These are phyloP conservation scores for Penicillium tannophilum DNA, from an alignment of 495 filamentous ascomycete genomes.

Conservation along the genomic window DNA sequence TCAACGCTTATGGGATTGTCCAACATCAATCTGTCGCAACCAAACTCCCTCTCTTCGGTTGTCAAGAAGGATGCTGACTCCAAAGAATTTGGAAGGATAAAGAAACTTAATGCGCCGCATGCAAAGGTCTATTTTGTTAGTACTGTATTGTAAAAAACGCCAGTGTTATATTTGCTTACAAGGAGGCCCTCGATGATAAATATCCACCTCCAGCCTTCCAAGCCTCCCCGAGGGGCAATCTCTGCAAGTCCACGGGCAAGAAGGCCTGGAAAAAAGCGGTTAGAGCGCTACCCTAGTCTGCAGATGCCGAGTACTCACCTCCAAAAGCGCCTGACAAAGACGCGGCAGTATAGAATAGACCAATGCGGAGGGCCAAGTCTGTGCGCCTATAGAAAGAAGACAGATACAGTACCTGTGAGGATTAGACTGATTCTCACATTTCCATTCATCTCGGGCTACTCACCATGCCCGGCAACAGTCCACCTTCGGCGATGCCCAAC, in stretches of 20 bases:
- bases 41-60: slow-evolving; percentile 50
- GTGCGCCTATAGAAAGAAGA: slow-evolving; percentile 73
- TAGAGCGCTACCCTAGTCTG: neutral
- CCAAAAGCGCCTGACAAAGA: slow-evolving; percentile 72
- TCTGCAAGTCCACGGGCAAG: slow-evolving; percentile 68
- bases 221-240: slow-evolving; percentile 54
- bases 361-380: slow-evolving; percentile 71
- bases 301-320: slow-evolving; percentile 34
- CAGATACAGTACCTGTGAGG: slow-evolving; percentile 59
- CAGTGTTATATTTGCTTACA: slow-evolving; percentile 21
- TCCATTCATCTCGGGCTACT: neutral
- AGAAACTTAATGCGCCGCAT: slow-evolving; percentile 51
- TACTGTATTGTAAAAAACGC: neutral
- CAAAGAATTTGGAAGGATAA: slow-evolving; percentile 58
- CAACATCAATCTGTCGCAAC: slow-evolving; percentile 38
- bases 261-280: slow-evolving; percentile 41
- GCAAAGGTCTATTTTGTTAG: slow-evolving; percentile 46
- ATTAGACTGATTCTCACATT: slow-evolving; percentile 2
- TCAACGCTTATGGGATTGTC: slow-evolving; percentile 39
- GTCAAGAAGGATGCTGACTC: slow-evolving; percentile 53
- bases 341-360: slow-evolving; percentile 74
- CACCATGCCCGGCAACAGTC: slow-evolving; percentile 75
- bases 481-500: slow-evolving; percentile 59
- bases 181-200: slow-evolving; percentile 66
- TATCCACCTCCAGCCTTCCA: slow-evolving; percentile 66